Base-by-base conservation (phyloP, 768 basidiomycete genomes). In the Leccinum incarnatum region DNA sequence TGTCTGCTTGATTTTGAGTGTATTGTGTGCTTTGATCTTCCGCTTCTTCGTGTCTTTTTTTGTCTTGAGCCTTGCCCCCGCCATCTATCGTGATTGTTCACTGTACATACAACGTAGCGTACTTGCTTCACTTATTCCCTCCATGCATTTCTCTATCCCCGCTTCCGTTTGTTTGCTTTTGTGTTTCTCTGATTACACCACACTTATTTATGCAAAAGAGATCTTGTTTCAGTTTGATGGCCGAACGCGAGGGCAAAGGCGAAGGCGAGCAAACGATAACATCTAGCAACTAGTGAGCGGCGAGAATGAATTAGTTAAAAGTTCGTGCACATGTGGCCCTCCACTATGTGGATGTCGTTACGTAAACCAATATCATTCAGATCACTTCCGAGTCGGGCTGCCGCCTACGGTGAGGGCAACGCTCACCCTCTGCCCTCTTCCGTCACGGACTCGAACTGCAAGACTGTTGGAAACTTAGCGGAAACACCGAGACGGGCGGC, bases 31-130 rank as follows among this genome's bases (percentile, higher is more conserved):
- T 8, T 37, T 37, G 36, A 37, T 37, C 15, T 37, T 37, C 15
- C 15, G 36, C 29, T 53, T 42, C 34, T 51, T 32, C 46, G 2
- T 50, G 45, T 55, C 40, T 48, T 57, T 37, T 51, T 36, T 60
- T 30, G 29, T 10, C 29, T 30, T 30, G 29, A 17, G 36, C 7
- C 36, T 40, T 40, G 17, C 17, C 17, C 17, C 37, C 55, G 49
- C 50, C 56, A 60, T 63, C 58, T 60, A 55, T 56, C 53, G 60
- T 53, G 56, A n/a, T 40, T 40, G 37, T 40, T 4, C 37, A 37
- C 17, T 17, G 15, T 68, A 70, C 63, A 62, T 63, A 65, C 55
- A 54, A 51, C 21, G 11, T 52, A 36, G 6, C 15, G 37, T 40
- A n/a, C 37, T n/a, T 8, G 17, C 17, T 9, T 40, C 36, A 37